These are phyloP conservation scores for Plasmodium inui DNA, from an alignment of 169 alveolate genomes.

Conservation along the genomic window DNA sequence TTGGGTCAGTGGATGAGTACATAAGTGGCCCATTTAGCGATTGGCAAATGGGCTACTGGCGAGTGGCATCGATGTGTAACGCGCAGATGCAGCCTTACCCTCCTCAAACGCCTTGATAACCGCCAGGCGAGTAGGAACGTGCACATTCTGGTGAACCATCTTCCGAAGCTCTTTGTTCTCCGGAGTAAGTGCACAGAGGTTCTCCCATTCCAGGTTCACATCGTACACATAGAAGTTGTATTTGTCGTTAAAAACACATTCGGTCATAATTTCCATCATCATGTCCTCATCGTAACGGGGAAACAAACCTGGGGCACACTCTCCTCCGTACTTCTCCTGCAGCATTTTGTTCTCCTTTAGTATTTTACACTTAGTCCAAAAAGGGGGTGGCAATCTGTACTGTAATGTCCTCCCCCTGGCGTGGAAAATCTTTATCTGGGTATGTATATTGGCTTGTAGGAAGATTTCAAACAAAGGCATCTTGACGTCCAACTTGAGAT, in stretches of 20 bases:
- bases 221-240: slow-evolving; percentile 75
- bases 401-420: slow-evolving; percentile 75
- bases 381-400: slow-evolving; percentile 76
- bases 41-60: background rate
- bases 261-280: slow-evolving; percentile 79
- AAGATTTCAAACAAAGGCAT: slow-evolving; percentile 75
- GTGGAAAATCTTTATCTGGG: slow-evolving; percentile 73
- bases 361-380: slow-evolving; percentile 77
- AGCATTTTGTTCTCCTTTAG: slow-evolving; percentile 75
- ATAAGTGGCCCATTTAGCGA: too few relatives aligned
- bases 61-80: background rate
- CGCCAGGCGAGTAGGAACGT: slow-evolving; percentile 82
- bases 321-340: slow-evolving; percentile 81
- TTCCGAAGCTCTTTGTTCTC: slow-evolving; percentile 78
- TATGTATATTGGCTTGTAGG: slow-evolving; percentile 68
- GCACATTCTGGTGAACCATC: slow-evolving; percentile 77
- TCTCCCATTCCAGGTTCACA: slow-evolving; percentile 80
- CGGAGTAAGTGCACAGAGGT: slow-evolving; percentile 79
- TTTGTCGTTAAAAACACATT: slow-evolving; percentile 70
- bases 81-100: slow-evolving; percentile 10
- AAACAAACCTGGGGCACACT: slow-evolving; percentile 80
- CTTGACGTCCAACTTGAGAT: slow-evolving; percentile 66
- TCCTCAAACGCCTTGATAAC: slow-evolving; percentile 81
- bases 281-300: slow-evolving; percentile 79
- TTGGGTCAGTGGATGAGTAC: background rate